Evolutionary conservation across 2,329 filamentous ascomycete genomes (phyloP), one percentile per base, ranked within the genome.

Genomic region (Neofusicoccum umdonicola): DNA sequence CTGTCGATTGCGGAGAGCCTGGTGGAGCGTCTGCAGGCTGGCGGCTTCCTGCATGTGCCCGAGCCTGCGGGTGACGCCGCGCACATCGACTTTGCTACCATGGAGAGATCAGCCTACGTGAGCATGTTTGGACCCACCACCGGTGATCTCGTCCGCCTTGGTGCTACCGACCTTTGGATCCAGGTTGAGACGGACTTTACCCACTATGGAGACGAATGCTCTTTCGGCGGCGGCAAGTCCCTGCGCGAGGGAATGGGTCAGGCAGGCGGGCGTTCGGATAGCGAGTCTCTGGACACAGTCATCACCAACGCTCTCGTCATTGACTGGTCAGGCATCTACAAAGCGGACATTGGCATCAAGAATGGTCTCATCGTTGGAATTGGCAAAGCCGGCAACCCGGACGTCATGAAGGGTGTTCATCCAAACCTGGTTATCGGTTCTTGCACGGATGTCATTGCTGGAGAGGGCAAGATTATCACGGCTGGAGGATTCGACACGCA

Each of bases 201-300:
- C 0, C 81, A 82, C 4, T 96, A 96, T 74, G 94, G 94, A 8
- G 94, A 98, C 68, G 94, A 98, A 80, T 97, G 93, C 76, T 90
- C 93, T 68, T 98, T 98, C 77, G 94, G 94, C 15, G 94, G 94
- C 50, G 94, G 94, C 52, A 98, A 98, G 83, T 95, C 92, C 42
- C 80, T 98, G 65, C 86, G 94, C 67, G 94, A 98, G 76, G 94
- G 94, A 37, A 98, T 98, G 93, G 94, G 93, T 3, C 93, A 97
- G 80, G 91, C 93, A 4, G 90, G 89, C 27, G 93, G 92, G 4
- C 84, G 91, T 48, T 79, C 85, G 0, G 90, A 94, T 71, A 81
- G 83, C 2, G 88, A 93, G 27, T 87, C 87, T 27, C 80, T 97
- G 65, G 94, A 98, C 75, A 85, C 94, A 52, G 91, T 97, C 27